Percentiles rank a stretch among this genome's conserved stretches.
Evolutionary conservation across 352 stramenopile genomes (phyloP).

Genomic region (Phytophthora lateralis): DNA sequence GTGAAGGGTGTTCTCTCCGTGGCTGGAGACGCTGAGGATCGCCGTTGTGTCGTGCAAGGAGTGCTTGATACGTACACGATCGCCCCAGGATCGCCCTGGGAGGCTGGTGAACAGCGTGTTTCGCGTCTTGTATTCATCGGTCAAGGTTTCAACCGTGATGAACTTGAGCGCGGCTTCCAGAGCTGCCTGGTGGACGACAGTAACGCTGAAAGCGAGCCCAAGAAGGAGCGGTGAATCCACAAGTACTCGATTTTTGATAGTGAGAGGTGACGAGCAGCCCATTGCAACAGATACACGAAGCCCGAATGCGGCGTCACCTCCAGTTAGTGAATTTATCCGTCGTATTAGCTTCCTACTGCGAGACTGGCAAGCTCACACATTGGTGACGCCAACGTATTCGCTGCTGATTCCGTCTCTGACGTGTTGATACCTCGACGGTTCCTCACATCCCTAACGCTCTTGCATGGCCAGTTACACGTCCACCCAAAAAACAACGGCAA

Average conservation of each 20-base stretch:
- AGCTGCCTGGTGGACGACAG: conserved; percentile 36
- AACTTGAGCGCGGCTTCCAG: conserved; percentile 55
- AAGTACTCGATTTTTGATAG: conserved; percentile 8
- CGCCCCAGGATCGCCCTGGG: conserved; percentile 49
- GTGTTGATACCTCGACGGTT: neutral
- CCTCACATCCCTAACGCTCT: neutral
- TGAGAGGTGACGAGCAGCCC: conserved; percentile 1
- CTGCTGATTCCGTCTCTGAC: conserved; percentile 6
- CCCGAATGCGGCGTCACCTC: neutral
- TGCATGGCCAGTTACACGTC: neutral
- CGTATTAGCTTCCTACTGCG: conserved; percentile 1
- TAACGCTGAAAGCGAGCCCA: conserved; percentile 22
- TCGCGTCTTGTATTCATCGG: conserved; percentile 73
- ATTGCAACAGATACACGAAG: neutral
- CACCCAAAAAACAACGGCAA: too few relatives aligned
- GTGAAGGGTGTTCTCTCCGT: conserved; percentile 71
- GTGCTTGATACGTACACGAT: conserved; percentile 82
- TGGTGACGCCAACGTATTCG: neutral
- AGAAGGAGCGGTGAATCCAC: conserved; percentile 39
- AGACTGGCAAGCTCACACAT: neutral
- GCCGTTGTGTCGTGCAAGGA: conserved; percentile 66
- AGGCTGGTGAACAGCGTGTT: conserved; percentile 36
- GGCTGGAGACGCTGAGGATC: conserved; percentile 38
- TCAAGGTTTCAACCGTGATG: conserved; percentile 47
- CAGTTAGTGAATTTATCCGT: conserved; percentile 22